Conservation (phyloP, 2,329 filamentous ascomycete species). For the Seiridium cupressi region DNA sequence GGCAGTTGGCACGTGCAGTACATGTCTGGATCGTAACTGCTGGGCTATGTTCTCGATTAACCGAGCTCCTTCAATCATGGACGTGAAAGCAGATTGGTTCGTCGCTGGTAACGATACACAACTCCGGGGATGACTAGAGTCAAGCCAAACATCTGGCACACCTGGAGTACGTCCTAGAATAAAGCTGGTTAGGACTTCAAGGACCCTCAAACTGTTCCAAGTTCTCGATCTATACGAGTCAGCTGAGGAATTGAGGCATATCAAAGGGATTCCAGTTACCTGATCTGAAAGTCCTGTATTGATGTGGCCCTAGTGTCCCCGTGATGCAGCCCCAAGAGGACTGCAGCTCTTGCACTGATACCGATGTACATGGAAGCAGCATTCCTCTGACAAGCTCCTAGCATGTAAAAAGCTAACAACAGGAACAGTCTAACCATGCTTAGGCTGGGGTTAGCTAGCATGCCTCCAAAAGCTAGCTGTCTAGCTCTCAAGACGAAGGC, state of each 20-base stretch:
- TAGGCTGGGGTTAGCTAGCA: background rate
- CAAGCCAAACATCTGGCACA: background rate
- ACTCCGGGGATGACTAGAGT: no score
- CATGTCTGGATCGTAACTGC: background rate
- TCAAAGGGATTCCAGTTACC: background rate
- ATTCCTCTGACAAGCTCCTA: background rate
- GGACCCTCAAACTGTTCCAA: background rate
- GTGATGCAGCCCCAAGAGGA: background rate
- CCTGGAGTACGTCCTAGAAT: background rate
- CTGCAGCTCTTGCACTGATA: background rate
- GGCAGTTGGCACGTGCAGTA: background rate
- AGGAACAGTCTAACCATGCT: background rate
- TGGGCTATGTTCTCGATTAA: background rate
- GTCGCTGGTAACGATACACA: no score
- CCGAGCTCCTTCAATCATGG: background rate
- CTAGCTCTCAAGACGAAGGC: background rate
- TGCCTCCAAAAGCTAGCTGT: background rate
- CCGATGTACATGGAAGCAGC: conserved; percentile 2
- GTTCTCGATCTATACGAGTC: background rate
- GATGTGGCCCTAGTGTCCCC: no score
- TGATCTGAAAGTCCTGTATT: no score
- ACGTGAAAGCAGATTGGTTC: background rate
- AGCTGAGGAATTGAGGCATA: background rate
- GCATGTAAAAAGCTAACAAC: background rate
- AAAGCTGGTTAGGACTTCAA: background rate